These are phyloP conservation scores for Capsella bursapastoris DNA, from an alignment of 345 rosid genomes.

Conservation along the genomic window DNA sequence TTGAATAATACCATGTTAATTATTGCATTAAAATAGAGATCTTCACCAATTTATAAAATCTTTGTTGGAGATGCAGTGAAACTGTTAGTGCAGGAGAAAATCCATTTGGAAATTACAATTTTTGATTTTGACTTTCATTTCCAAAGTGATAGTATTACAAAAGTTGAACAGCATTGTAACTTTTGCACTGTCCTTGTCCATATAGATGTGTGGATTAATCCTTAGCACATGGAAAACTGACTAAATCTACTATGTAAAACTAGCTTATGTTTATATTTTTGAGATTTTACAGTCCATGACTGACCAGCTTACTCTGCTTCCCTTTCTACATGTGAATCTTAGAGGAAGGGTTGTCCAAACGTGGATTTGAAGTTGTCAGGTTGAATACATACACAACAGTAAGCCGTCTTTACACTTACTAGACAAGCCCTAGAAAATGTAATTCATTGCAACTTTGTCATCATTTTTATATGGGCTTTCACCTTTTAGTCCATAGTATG, in stretches of 20 bases:
- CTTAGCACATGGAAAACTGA: neutral
- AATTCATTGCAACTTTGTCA: neutral
- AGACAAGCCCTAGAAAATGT: neutral
- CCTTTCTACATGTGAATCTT: slow-evolving; percentile 46
- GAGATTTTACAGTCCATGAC: slow-evolving; percentile 6
- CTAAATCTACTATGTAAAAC: neutral
- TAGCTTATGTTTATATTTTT: slow-evolving; percentile 5
- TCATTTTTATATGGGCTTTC: neutral
- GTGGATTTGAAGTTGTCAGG: slow-evolving; percentile 91
- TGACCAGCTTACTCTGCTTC: slow-evolving; percentile 26
- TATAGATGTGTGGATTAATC: neutral
- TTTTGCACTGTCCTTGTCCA: neutral
- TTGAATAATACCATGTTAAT: neutral
- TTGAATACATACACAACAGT: slow-evolving; percentile 93
- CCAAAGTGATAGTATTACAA: neutral
- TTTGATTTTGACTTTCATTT: neutral
- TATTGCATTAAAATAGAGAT: neutral
- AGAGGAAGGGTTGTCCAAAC: slow-evolving; percentile 81
- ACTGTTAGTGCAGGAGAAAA: neutral
- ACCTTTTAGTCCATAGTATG: neutral
- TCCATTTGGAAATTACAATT: neutral
- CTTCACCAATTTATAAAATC: neutral
- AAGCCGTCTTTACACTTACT: slow-evolving; percentile 44
- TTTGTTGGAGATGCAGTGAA: neutral
- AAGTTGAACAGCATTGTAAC: neutral